These are phyloP conservation scores for Zygosaccharomyces pseudobailii DNA, from an alignment of 1,139 yeast genomes.

Conservation along the genomic window DNA sequence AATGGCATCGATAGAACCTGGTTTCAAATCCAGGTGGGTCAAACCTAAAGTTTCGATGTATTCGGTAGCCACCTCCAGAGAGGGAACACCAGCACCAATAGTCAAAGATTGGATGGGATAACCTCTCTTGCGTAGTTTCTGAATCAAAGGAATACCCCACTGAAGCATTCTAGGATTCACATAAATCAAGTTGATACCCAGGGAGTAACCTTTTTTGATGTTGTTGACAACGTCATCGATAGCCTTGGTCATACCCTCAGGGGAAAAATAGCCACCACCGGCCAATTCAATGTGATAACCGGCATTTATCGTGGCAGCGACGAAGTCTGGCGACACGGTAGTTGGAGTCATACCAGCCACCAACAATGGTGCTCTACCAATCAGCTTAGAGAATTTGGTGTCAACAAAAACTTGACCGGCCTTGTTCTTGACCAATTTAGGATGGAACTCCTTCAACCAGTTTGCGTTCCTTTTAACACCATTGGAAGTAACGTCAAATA, in stretches of 20 bases:
- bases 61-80: constrained; percentile 94
- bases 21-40: constrained; percentile 93
- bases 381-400: constrained; percentile 86
- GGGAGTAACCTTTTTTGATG: constrained; percentile 79
- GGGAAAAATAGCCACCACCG: constrained; percentile 95
- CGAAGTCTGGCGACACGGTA: constrained; percentile 90
- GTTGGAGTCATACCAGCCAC: constrained; percentile 99
- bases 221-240: constrained; percentile 62
- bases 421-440: constrained; percentile 70
- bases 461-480: constrained; percentile 78
- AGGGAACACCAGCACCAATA: constrained; percentile 99
- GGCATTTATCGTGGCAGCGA: constrained; percentile 87
- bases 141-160: constrained; percentile 97
- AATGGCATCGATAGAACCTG: constrained; percentile 94
- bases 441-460: constrained; percentile 88
- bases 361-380: constrained; percentile 95
- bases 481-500: constrained; percentile 64
- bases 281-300: constrained; percentile 98
- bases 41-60: constrained; percentile 88
- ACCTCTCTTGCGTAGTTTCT: constrained; percentile 81
- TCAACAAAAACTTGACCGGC: constrained; percentile 78
- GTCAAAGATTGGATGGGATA: constrained; percentile 95
- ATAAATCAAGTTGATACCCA: constrained; percentile 86
- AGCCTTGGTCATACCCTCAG: constrained; percentile 67
- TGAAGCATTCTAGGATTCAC: constrained; percentile 97